Percentiles rank a stretch among this genome's conserved stretches.
Evolutionary conservation across 148 eudicot genomes (phyloP).

Genomic region (Arbutus unedo): DNA sequence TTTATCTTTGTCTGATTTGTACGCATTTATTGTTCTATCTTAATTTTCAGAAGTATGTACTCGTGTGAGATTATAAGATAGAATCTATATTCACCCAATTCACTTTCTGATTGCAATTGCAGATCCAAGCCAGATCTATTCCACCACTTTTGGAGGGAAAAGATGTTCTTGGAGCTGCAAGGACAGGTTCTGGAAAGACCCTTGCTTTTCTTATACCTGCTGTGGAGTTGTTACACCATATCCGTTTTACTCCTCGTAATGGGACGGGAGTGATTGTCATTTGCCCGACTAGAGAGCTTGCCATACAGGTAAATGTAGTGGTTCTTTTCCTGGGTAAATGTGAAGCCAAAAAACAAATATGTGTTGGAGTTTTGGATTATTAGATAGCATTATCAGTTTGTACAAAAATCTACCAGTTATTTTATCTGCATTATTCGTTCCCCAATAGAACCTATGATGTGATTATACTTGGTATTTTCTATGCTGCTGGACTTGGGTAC

Average conservation of each 20-base stretch:
- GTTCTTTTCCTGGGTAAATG: not conserved
- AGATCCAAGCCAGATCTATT: conserved; percentile 93
- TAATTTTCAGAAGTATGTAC: not conserved
- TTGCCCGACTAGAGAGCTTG: conserved; percentile 97
- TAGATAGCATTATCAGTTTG: not conserved
- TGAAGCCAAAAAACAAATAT: not conserved
- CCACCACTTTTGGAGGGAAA: conserved; percentile 83
- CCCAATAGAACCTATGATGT: not conserved
- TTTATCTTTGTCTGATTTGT: not conserved
- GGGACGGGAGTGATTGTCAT: conserved; percentile 81
- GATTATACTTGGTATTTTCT: not conserved
- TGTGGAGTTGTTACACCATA: conserved; percentile 60
- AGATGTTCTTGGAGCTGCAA: conserved; percentile 98
- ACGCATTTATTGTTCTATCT: not conserved
- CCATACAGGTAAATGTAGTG: conserved; percentile 66
- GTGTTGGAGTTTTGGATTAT: not conserved
- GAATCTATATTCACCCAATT: not conserved
- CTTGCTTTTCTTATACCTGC: conserved; percentile 94
- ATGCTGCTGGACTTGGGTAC: not conserved
- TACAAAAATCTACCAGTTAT: not conserved
- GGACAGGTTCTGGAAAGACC: conserved; percentile 98
- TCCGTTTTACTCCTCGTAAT: conserved; percentile 67
- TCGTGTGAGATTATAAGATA: not conserved
- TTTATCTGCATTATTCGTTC: not conserved
- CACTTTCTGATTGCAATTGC: conserved; percentile 2